Evolutionary conservation across 495 filamentous ascomycete species (phyloP), one percentile per base, ranked within the genome.

Genomic region (Penicillium nucicola): DNA sequence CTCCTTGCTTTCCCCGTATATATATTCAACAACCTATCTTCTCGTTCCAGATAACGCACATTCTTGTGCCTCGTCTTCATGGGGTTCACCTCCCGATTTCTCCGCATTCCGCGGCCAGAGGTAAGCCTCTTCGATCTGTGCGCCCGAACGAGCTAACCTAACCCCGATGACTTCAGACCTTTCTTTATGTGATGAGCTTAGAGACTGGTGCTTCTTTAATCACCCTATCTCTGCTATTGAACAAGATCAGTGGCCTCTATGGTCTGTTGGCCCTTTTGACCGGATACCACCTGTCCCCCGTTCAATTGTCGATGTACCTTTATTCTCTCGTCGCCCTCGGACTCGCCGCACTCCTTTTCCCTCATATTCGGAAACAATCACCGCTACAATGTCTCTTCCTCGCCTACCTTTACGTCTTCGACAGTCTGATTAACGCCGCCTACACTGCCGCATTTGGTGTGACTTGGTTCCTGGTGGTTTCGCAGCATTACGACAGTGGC

Each of bases 221-320:
- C 50, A 83, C 86, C 5, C 74, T 92, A 52, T 83, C 87, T 10
- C 75, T 92, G 46, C 70, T 93, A 23, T 78, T 96, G 64, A 96
- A 96, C 75, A 95, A 95, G 70, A 78, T 87, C 53, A 89, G 88
- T 47, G 89, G 89, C 46, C 72, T 95, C 53, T 96, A 92, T 70
- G 91, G 91, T 59, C 76, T 96, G 44, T 86, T 96, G 50, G 89
- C 91, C 41, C 76, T 95, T 55, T 70, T 89, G 45, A 89, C 87
- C n/a, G 88, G 88, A 60, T 73, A 78, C 50, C 72, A 80, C 48
- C 76, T 85, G 25, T 88, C 85, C 13, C 76, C 82, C 3, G 66
- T 89, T 4, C 86, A 90, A 62, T 72, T 90, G 53, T 84, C 82
- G 19, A 85, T 87, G 80, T 96, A 95, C 79, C 77, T 95, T 31